phyloP scores from a whole-genome alignment of 164 flowering plant genomes.

The Nelumbo lutea region DNA sequence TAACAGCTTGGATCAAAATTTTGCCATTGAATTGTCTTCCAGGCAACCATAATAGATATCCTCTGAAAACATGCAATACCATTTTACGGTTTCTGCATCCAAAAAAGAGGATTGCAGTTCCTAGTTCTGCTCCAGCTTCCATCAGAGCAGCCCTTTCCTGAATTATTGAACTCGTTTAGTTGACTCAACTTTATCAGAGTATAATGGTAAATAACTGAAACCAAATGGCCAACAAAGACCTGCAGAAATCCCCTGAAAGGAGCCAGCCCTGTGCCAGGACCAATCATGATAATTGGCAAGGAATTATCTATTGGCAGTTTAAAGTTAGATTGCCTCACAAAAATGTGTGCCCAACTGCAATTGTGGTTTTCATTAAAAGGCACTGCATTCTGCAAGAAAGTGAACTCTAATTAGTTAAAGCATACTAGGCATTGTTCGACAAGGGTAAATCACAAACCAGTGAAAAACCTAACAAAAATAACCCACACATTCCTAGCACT shows the following conservation, averaged over 20 bases:
- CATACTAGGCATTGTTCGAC: too few relatives aligned
- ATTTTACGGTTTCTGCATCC: conserved; percentile 88
- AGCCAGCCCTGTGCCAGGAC: conserved; percentile 99
- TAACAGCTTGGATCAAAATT: neutral
- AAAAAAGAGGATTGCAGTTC: conserved; percentile 71
- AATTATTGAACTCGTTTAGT: conserved; percentile 1
- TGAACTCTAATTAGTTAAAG: too few relatives aligned
- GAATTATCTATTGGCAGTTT: conserved; percentile 73
- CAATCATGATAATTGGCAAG: conserved; percentile 91
- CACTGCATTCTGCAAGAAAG: conserved; percentile 50
- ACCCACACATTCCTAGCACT: too few relatives aligned
- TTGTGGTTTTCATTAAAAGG: conserved; percentile 56
- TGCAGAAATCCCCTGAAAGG: conserved; percentile 98
- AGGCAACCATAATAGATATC: neutral
- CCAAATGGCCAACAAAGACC: conserved; percentile 30
- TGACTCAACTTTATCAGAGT: neutral
- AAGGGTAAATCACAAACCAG: too few relatives aligned
- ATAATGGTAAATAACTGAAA: too few relatives aligned
- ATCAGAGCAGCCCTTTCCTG: conserved; percentile 90
- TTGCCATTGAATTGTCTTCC: neutral
- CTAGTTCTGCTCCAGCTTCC: conserved; percentile 75
- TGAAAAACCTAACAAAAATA: too few relatives aligned
- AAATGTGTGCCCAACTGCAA: conserved; percentile 87
- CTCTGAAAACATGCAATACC: conserved; percentile 31
- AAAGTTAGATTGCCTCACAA: conserved; percentile 87